phyloP scores from a whole-genome alignment of 805 yeast species.

The Pichia insulana region DNA sequence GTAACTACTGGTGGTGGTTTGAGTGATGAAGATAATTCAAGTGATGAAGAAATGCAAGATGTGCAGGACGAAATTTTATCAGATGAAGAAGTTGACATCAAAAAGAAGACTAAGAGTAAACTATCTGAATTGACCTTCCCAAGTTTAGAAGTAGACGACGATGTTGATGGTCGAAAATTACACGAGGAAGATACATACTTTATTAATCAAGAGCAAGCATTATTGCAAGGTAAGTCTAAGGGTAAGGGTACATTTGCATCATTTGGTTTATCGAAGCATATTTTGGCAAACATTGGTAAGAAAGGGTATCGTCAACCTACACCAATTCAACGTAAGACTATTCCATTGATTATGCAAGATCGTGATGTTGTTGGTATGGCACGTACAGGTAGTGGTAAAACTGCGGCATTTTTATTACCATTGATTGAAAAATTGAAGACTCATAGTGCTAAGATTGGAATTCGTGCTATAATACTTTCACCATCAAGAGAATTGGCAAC shows the following conservation, averaged over 20 bases:
- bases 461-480: conserved; percentile 78
- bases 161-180: conserved; percentile 24
- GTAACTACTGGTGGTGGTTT: conserved; percentile 31
- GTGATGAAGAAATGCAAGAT: conserved; percentile 16
- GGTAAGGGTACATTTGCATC: conserved; percentile 75
- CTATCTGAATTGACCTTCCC: conserved; percentile 31
- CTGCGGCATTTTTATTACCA: conserved; percentile 93
- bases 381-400: conserved; percentile 97
- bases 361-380: conserved; percentile 99
- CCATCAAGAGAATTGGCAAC: conserved; percentile 96
- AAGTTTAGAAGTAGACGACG: conserved; percentile 37
- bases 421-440: conserved; percentile 75
- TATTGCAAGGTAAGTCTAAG: conserved; percentile 38
- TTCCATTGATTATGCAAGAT: conserved; percentile 78
- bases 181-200: conserved; percentile 15
- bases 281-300: conserved; percentile 60
- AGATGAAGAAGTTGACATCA: conserved; percentile 26
- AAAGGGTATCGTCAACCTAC: conserved; percentile 95
- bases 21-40: conserved; percentile 8
- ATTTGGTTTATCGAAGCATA: conserved; percentile 72
- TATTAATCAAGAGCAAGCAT: conserved; percentile 13
- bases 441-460: conserved; percentile 83
- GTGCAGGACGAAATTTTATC: conserved; percentile 46
- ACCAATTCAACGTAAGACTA: conserved; percentile 93
- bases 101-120: conserved; percentile 11